phyloP scores from a whole-genome alignment of 441 rosid species.

The Gossypium davidsonii region DNA sequence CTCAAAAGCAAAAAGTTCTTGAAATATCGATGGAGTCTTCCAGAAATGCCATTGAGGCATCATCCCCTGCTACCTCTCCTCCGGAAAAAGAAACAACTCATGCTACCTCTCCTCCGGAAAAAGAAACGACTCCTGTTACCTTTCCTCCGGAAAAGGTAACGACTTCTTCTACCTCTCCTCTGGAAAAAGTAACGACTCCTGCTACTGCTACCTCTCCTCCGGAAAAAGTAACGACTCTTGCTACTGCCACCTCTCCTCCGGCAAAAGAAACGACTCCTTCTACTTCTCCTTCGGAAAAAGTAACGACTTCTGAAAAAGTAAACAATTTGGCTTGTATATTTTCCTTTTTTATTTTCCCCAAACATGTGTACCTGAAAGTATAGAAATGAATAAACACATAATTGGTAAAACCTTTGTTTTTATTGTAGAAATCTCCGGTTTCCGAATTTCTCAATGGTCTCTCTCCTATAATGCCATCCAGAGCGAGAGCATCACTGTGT shows the following conservation, averaged over 20 bases:
- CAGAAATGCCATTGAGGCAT: background rate
- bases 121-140: too few species aligned
- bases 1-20: background rate
- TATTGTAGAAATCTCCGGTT: conserved; percentile 30
- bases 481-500: conserved; percentile 11
- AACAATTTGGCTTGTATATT: background rate
- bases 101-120: too few species aligned
- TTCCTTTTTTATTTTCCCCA: background rate
- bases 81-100: too few species aligned
- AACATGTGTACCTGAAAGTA: too few species aligned
- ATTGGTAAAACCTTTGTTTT: background rate
- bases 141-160: too few species aligned
- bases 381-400: too few species aligned
- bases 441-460: conserved; percentile 15
- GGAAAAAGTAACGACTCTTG: too few species aligned
- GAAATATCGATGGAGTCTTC: background rate
- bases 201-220: too few species aligned
- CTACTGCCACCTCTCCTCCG: too few species aligned
- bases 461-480: conserved; percentile 26
- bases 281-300: background rate
- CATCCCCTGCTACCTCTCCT: too few species aligned
- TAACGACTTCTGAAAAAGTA: too few species aligned
- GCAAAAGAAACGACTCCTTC: too few species aligned
- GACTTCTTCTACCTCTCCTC: background rate
- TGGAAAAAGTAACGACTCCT: background rate